phyloP scores from a whole-genome alignment of 1,284 basidiomycete genomes.

The Ustilago crameri region DNA sequence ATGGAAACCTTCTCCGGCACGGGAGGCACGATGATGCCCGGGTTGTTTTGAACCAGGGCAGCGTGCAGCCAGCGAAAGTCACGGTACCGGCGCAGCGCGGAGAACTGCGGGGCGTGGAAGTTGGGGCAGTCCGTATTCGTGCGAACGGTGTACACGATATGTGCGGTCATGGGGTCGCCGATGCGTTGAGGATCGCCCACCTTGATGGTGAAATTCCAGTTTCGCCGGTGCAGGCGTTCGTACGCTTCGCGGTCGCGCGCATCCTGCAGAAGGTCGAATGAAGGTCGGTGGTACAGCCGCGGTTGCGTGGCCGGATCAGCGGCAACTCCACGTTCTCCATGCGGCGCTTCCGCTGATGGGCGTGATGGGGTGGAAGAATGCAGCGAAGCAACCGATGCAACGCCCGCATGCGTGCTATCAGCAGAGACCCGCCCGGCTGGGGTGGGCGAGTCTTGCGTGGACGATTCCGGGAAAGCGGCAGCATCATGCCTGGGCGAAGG shows the following conservation, averaged over 20 bases:
- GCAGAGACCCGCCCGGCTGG: conserved; percentile 6
- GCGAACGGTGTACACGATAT: conserved; percentile 70
- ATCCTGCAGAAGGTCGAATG: conserved; percentile 38
- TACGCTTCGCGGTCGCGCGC: conserved; percentile 28
- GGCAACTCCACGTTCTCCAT: neutral
- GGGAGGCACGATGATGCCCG: conserved; percentile 95
- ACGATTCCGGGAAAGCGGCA: conserved; percentile 1
- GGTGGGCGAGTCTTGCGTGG: conserved; percentile 8
- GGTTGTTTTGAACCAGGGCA: conserved; percentile 87
- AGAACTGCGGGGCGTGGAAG: conserved; percentile 54
- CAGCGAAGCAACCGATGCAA: conserved; percentile 19
- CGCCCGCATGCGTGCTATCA: neutral
- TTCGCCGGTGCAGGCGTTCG: conserved; percentile 14
- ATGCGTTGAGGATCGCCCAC: conserved; percentile 66
- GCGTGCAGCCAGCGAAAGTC: conserved; percentile 98
- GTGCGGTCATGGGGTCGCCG: conserved; percentile 64
- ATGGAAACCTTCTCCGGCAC: conserved; percentile 95
- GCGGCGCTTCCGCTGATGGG: conserved; percentile 8
- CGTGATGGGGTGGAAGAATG: conserved; percentile 21
- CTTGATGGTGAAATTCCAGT: conserved; percentile 53
- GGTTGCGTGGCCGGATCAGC: conserved; percentile 10
- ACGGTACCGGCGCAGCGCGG: conserved; percentile 91
- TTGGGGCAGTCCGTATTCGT: conserved; percentile 54
- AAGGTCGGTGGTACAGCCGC: conserved; percentile 41
- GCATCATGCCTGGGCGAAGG: conserved; percentile 38